Base-by-base conservation (phyloP, 129 eudicot species). In the Smallanthus sonchifolius region DNA sequence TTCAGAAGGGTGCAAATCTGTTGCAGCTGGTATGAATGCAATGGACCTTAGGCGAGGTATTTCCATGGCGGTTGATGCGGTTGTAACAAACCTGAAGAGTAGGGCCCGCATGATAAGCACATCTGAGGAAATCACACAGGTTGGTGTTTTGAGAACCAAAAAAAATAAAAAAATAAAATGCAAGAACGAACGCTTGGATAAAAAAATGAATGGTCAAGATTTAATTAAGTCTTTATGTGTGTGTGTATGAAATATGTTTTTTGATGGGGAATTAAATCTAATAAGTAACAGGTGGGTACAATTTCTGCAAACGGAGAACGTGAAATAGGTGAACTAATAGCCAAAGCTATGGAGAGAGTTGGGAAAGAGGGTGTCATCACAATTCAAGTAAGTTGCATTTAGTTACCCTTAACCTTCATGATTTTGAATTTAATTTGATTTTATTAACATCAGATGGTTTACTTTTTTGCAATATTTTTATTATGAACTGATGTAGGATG, bases 341-440 rank as follows among this genome's bases (percentile, higher is more conserved):
- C 97, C 1, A 92, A 89, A 77, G 97, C 97, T 55, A 92, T 92
- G 97, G 97, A 92, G 71, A 89, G 62, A 81, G 96, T 92, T 48
- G 97, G 97, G 72, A 92, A 89, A 76, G 97, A 92, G 78, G 97
- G 97, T 57, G 96, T 92, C 51, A 92, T 92, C 63, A 92, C 97
- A 16, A 92, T 92, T 80, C 91, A 85, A 71, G 97, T 92, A 78
- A 69, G 90, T 60, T 9, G 30, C 32, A 51, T 51, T 36, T 65
- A 37, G 38, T 2, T 64, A 15, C 60, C 45, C 24, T 32, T 24
- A 7, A 39, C 20, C 16, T 35, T 32, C 44, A 37, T 11, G 13
- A n/a, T 70, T 9, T 42, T 42, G 20, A 38, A 24, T 51, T 48
- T 32, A 9, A 10, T 63, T 17, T 19, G n/a, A 35, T 47, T 14